Conservation (phyloP, 2,329 filamentous ascomycete species). For the Biscogniauxia mediterranea region DNA sequence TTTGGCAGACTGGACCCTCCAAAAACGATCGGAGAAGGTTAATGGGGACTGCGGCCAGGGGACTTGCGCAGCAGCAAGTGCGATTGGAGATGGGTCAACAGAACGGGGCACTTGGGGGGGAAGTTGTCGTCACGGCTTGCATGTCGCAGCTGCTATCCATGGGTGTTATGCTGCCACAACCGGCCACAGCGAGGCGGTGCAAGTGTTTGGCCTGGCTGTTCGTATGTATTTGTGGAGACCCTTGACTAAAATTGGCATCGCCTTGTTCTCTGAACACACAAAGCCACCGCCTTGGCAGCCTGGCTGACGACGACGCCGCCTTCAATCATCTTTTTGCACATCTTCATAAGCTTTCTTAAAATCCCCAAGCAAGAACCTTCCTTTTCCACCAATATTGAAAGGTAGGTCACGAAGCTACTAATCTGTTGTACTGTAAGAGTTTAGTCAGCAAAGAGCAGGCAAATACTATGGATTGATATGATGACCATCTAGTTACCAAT, state of each 20-base stretch:
- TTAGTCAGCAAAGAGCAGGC: no score
- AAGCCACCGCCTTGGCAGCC: background rate
- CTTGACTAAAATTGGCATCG: background rate
- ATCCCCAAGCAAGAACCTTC: no score
- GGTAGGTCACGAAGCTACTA: no score
- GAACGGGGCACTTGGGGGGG: background rate
- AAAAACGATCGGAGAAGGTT: no score
- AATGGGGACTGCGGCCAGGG: background rate
- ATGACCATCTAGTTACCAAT: conserved; percentile 7
- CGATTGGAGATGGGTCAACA: background rate
- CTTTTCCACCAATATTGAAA: no score
- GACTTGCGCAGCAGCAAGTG: background rate
- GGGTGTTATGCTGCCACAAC: no score
- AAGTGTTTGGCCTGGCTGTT: background rate
- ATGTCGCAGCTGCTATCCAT: background rate
- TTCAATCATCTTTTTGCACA: background rate
- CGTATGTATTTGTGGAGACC: background rate
- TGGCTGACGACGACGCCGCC: background rate
- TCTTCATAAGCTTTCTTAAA: background rate
- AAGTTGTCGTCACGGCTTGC: background rate
- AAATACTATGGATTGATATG: no score
- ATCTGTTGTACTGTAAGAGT: no score
- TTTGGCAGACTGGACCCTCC: no score
- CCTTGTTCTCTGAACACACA: background rate
- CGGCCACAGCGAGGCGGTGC: background rate